Conservation (phyloP, 148 eudicot species). For the Persicaria tinctoria region DNA sequence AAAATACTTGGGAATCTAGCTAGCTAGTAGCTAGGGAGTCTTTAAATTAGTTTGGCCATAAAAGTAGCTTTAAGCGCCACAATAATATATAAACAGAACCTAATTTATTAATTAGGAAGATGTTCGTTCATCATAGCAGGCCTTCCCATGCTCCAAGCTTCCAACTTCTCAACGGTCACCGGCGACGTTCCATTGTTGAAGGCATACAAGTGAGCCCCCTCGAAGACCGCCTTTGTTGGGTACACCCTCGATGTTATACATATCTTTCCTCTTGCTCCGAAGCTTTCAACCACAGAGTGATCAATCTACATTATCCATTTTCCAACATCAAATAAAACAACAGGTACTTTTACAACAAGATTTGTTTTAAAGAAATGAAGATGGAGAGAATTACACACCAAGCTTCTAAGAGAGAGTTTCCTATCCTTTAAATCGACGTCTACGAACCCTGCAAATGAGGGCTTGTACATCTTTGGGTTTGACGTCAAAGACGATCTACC, state of each 20-base stretch:
- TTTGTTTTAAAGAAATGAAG: background rate
- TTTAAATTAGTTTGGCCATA: too few species aligned
- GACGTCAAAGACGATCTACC: conserved; percentile 22
- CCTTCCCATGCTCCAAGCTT: too few species aligned
- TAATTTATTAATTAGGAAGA: too few species aligned
- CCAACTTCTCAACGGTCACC: too few species aligned
- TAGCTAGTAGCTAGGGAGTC: too few species aligned
- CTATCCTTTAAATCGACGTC: conserved; percentile 36
- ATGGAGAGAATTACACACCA: conserved; percentile 27
- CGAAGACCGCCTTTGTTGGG: conserved; percentile 41
- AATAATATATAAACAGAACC: too few species aligned
- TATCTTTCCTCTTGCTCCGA: conserved; percentile 53
- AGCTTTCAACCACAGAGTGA: conserved; percentile 72
- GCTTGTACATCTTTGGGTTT: conserved; percentile 22
- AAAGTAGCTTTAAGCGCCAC: too few species aligned
- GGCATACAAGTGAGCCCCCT: conserved; percentile 43
- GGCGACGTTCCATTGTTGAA: conserved; percentile 50
- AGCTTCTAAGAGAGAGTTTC: conserved; percentile 39
- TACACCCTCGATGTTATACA: conserved; percentile 67
- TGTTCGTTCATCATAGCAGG: too few species aligned
- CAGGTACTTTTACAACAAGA: background rate
- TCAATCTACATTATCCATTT: conserved; percentile 45
- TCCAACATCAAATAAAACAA: too few species aligned
- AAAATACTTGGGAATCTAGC: too few species aligned
- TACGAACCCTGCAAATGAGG: conserved; percentile 43